Percentiles rank a stretch among this genome's conserved stretches.
Evolutionary conservation across 805 yeast genomes (phyloP).

Genomic region (Metschnikowia lachancei): DNA sequence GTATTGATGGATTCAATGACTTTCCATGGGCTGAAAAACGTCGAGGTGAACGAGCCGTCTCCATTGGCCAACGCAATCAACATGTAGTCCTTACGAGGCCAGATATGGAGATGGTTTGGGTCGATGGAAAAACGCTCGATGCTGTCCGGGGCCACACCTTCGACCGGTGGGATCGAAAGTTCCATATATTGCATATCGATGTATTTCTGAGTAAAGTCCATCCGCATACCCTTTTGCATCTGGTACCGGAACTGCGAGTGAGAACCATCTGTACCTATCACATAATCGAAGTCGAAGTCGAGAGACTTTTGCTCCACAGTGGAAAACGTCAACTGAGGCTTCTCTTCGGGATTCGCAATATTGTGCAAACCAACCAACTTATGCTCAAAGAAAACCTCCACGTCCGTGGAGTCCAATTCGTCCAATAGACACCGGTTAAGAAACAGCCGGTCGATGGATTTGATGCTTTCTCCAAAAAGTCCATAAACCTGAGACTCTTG

Average conservation of each 20-base stretch:
- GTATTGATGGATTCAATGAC: conserved; percentile 53
- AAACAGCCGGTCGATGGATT: conserved; percentile 75
- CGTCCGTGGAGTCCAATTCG: conserved; percentile 50
- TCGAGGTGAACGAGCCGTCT: conserved; percentile 86
- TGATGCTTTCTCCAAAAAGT: conserved; percentile 75
- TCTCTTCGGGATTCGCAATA: conserved; percentile 12
- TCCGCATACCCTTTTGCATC: conserved; percentile 61
- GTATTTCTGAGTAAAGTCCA: conserved; percentile 73
- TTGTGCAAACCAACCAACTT: conserved; percentile 48
- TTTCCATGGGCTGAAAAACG: conserved; percentile 80
- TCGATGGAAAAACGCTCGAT: conserved; percentile 48
- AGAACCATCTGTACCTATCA: conserved; percentile 86
- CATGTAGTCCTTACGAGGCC: conserved; percentile 90
- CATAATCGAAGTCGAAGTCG: conserved; percentile 47
- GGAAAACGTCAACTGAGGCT: conserved; percentile 26
- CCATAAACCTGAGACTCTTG: conserved; percentile 76
- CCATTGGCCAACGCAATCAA: conserved; percentile 82
- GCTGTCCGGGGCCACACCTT: conserved; percentile 26
- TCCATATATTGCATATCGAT: conserved; percentile 84
- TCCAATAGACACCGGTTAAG: conserved; percentile 64
- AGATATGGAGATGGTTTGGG: conserved; percentile 81
- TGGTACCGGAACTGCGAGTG: conserved; percentile 70
- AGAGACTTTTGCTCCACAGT: conserved; percentile 20
- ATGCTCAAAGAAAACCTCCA: conserved; percentile 51
- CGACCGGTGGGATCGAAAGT: conserved; percentile 61